Evolutionary conservation across 2,329 filamentous ascomycete genomes (phyloP), one percentile per base, ranked within the genome.

Genomic region (Talaromyces sp.): DNA sequence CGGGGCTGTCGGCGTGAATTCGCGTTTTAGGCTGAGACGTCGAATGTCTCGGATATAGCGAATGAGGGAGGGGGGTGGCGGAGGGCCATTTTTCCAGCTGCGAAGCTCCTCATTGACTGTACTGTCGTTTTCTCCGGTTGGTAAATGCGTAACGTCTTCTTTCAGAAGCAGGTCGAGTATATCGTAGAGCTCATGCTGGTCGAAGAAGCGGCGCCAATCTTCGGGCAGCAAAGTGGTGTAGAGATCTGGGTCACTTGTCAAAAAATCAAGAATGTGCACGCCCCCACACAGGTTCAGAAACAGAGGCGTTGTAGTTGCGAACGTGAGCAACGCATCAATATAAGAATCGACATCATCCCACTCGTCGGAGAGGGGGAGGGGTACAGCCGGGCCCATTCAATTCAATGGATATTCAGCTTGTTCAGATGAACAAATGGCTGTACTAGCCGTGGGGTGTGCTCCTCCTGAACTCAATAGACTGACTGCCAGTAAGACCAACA

Each of bases 191-290:
- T 89, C 85, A 69, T 85, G 84, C 19, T 81, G 75, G 38, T 88
- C 77, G 65, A 97, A 87, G 77, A 92, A 97, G 0, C 80, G 71
- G 64, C 90, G 85, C 94, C 94, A 99, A 74, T 92, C 87, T 62
- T 83, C 72, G 0, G 92, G 90, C 1, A 99, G 75, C 1, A 93
- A 83, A 1, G 83, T 81, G 57, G 88, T 85, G 72, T 96, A 99
- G 0, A 97, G 82, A 64, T 91, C 89, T 5, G 91, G 90, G 54
- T 91, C 85, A 48, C 86, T 85, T 2, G 92, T 97, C 77, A 97
- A 91, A 76, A 99, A 97, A 73, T 99, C 94, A 60, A 97, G 82
- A 64, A 99, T 92, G 71, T 99, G 94, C 0, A 97, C 90, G n/a
- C 93, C 92, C 58, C 94, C 94, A 71, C 92, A 96, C n/a, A 99